These are phyloP conservation scores for Trametes coccinea DNA, from an alignment of 768 basidiomycete genomes.

Conservation along the genomic window DNA sequence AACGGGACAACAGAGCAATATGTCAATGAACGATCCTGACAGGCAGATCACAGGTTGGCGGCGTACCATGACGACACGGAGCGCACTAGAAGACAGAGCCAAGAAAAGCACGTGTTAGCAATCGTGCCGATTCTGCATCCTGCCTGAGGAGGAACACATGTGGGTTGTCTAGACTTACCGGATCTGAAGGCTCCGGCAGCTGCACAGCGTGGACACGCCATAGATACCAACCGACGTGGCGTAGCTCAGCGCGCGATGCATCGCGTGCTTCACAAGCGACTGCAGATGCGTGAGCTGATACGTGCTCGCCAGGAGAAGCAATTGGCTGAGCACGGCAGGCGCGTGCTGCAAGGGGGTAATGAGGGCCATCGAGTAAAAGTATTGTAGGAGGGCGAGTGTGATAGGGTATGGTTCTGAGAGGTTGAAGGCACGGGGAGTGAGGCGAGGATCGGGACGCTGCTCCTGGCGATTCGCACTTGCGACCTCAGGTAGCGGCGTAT, in stretches of 20 bases:
- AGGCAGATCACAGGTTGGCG: conserved; percentile 6
- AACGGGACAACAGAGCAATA: conserved; percentile 15
- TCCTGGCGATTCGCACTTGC: conserved; percentile 52
- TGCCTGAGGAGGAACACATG: neutral
- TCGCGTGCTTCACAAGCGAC: conserved; percentile 85
- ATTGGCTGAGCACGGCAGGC: conserved; percentile 83
- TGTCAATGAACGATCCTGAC: conserved; percentile 13
- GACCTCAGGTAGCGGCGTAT: conserved; percentile 62
- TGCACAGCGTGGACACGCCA: conserved; percentile 91
- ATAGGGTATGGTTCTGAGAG: conserved; percentile 91
- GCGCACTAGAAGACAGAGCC: conserved; percentile 48
- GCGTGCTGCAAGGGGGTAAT: conserved; percentile 90
- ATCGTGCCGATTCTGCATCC: conserved; percentile 5
- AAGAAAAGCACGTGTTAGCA: neutral
- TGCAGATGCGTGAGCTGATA: conserved; percentile 80
- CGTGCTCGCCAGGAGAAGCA: conserved; percentile 80
- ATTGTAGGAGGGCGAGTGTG: conserved; percentile 87
- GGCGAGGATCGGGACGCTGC: conserved; percentile 69
- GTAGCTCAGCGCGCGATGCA: conserved; percentile 86
- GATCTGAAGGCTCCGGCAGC: conserved; percentile 86
- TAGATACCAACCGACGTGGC: conserved; percentile 89
- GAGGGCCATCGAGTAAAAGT: conserved; percentile 86
- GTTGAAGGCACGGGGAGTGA: conserved; percentile 75
- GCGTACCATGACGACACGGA: conserved; percentile 82
- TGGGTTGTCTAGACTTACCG: conserved; percentile 48